Conservation (phyloP, 768 basidiomycete genomes). For the Dioszegia hungarica region DNA sequence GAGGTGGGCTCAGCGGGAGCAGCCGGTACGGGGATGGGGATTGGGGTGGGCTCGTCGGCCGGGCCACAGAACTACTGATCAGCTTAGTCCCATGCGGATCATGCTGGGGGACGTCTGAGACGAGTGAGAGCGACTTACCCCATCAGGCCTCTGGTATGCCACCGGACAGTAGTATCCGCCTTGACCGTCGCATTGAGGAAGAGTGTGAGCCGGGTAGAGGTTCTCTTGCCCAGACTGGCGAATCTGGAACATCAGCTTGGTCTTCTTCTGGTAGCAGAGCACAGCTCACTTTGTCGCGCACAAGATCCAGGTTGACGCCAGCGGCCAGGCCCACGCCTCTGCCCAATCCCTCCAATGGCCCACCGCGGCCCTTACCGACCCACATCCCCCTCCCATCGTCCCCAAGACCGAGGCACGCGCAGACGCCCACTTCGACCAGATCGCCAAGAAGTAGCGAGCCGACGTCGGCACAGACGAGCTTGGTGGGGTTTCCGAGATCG, state of each 20-base stretch:
- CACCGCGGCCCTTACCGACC: background rate
- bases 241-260: background rate
- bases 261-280: background rate
- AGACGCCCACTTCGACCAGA: background rate
- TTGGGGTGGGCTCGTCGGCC: background rate
- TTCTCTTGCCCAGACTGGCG: background rate
- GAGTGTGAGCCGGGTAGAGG: background rate
- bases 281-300: background rate
- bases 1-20: background rate
- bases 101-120: too few species aligned
- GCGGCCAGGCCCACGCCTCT: background rate
- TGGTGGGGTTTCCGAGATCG: background rate
- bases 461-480: background rate
- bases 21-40: background rate
- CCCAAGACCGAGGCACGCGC: background rate
- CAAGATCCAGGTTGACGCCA: background rate
- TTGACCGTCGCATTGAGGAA: background rate
- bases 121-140: background rate
- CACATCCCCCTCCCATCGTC: background rate
- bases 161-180: background rate
- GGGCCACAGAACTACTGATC: background rate
- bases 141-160: background rate
- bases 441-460: background rate
- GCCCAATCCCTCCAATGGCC: background rate
- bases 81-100: background rate